phyloP scores from a whole-genome alignment of 2,329 filamentous ascomycete genomes.

The Alternaria atra region DNA sequence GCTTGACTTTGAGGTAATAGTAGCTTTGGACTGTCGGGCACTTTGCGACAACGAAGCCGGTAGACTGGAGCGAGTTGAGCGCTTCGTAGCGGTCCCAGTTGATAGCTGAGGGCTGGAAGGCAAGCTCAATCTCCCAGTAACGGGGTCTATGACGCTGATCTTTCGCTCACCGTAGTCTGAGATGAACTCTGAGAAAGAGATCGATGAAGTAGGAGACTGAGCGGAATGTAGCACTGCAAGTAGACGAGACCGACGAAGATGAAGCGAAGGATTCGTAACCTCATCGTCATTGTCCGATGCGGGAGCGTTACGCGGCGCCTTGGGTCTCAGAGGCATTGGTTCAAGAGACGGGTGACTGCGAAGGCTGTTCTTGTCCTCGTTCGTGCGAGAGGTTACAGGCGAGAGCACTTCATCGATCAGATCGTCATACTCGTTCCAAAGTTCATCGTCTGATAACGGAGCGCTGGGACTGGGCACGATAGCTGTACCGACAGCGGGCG shows the following conservation, averaged over 20 bases:
- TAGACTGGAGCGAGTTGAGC: constrained; percentile 48
- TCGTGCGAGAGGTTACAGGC: constrained; percentile 39
- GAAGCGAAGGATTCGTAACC: constrained; percentile 48
- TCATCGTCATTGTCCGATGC: constrained; percentile 45
- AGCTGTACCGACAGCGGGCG: constrained; percentile 66
- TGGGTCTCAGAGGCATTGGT: constrained; percentile 40
- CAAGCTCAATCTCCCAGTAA: constrained; percentile 50
- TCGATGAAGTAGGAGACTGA: constrained; percentile 60
- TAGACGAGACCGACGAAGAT: constrained; percentile 60
- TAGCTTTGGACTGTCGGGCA: constrained; percentile 45
- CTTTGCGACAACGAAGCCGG: constrained; percentile 41
- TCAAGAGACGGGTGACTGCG: constrained; percentile 41
- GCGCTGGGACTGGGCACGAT: constrained; percentile 69
- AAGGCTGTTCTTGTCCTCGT: constrained; percentile 17
- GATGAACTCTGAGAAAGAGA: constrained; percentile 64
- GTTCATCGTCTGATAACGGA: constrained; percentile 79
- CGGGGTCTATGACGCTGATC: constrained; percentile 49
- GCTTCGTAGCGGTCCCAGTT: constrained; percentile 37
- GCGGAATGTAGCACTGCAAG: constrained; percentile 61
- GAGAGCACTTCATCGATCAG: constrained; percentile 76
- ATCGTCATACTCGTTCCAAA: constrained; percentile 96
- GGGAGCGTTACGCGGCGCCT: constrained; percentile 28
- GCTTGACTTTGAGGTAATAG: constrained; percentile 42
- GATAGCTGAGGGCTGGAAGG: constrained; percentile 46
- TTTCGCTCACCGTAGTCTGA: constrained; percentile 59